Evolutionary conservation across 2,329 filamentous ascomycete genomes (phyloP).

Genomic region (Pseudocercospora musae): DNA sequence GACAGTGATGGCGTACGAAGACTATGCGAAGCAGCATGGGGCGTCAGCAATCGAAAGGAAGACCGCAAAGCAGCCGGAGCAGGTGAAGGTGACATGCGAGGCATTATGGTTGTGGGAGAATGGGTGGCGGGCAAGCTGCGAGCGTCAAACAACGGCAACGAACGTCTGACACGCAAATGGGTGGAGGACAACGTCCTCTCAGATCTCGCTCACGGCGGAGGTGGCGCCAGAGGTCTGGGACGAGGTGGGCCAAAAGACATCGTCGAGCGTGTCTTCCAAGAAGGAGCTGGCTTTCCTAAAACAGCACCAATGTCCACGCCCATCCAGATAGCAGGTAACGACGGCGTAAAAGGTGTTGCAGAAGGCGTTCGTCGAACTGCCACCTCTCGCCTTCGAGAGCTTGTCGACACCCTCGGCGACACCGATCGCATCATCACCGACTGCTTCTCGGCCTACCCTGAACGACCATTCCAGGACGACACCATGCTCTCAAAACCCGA

Average conservation of each 20-base stretch:
- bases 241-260: constrained; percentile 71
- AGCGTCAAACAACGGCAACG: constrained; percentile 38
- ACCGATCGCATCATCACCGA: constrained; percentile 76
- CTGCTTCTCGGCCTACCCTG: constrained; percentile 81
- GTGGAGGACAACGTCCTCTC: constrained; percentile 68
- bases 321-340: constrained; percentile 17
- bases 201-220: constrained; percentile 67
- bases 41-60: constrained; percentile 69
- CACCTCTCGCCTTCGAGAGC: constrained; percentile 68
- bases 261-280: constrained; percentile 72
- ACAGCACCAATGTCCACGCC: constrained; percentile 23
- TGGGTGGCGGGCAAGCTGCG: constrained; percentile 75
- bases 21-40: constrained; percentile 79
- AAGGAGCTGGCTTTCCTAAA: constrained; percentile 72
- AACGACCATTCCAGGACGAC: constrained; percentile 89
- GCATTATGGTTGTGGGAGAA: constrained; percentile 81
- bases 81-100: constrained; percentile 72
- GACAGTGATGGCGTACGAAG: constrained; percentile 86
- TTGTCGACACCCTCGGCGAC: constrained; percentile 76
- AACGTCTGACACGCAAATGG: constrained; percentile 68
- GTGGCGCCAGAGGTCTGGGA: constrained; percentile 67
- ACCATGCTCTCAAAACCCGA: constrained; percentile 84
- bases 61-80: constrained; percentile 52
- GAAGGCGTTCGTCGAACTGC: constrained; percentile 70
- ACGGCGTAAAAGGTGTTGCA: constrained; percentile 58